Base-by-base conservation (phyloP, 192 early-diverging fungal genomes). In the Cetraspora pellucida region DNA sequence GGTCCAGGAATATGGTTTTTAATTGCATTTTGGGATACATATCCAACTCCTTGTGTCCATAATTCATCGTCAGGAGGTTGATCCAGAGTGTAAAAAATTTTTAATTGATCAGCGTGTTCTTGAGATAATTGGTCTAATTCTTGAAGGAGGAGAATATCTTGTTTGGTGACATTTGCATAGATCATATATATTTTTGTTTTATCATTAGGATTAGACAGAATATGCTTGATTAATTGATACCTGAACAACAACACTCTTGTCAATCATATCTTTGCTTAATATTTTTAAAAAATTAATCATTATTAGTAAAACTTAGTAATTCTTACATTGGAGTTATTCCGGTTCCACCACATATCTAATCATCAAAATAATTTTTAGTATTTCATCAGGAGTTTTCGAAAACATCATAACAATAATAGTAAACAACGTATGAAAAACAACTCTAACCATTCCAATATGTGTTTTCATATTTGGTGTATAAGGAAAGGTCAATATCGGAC, bases 31-130 rank as follows among this genome's bases (percentile, higher is more conserved):
- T 88, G 82, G 77, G 85, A 93, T 46, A 98, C 83, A 80, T 87
- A 96, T 37, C 95, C 96, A 37, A 84, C 81, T 61, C 87, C 86
- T 30, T 91, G 89, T 46, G 82, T 87, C 95, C 94, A 97, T 25
- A 25, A n/a, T 10, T 57, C 17, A 66, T 85, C 85, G 1, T 84
- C 80, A 5, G 82, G 72, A 14, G 90, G 72, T 77, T 89, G 91
- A 73, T 91, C 89, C 23, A 94, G 63, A 13, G 87, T 84, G 76
- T 93, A 93, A 77, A 83, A 80, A 11, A 93, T 85, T 79, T 88
- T 86, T 81, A 95, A 85, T 69, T 84, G 87, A 31, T 91, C 89
- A 49, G 89, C 82, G 77, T 91, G 75, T 16, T 83, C 65, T 77
- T 84, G 85, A 11, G 85, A 84, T 60, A 85, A 81, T 27, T 55